A percentile compares a stretch with the other conserved stretches of the same genome.
Evolutionary conservation across 345 rosid genomes (phyloP).

Genomic region (Citrus cavaleriei): DNA sequence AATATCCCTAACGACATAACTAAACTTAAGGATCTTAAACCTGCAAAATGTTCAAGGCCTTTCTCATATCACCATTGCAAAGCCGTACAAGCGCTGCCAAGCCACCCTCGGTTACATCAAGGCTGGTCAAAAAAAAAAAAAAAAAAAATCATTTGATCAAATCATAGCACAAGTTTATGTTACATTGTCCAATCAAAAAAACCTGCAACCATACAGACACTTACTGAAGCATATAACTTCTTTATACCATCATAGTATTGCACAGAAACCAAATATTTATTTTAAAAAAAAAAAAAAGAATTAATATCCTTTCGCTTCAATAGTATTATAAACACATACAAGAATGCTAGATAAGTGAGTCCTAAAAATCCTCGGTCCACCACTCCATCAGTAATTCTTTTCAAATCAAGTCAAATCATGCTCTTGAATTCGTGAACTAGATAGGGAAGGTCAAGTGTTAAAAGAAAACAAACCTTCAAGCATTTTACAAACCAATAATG

Average conservation of each 20-base stretch:
- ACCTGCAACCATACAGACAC: background rate
- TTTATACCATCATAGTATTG: background rate
- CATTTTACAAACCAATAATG: background rate
- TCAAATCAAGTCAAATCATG: background rate
- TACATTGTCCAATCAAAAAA: background rate
- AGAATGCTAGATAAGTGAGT: no score
- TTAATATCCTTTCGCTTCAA: background rate
- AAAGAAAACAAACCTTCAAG: background rate
- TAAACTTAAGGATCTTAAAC: constrained; percentile 31
- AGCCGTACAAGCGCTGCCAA: constrained; percentile 79
- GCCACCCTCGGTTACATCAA: constrained; percentile 75
- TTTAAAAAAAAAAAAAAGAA: background rate
- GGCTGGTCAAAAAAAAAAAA: constrained; percentile 38
- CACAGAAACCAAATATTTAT: background rate
- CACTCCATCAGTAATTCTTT: background rate
- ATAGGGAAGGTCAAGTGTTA: background rate
- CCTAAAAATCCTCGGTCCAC: background rate
- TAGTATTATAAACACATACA: background rate
- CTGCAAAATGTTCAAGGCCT: constrained; percentile 96
- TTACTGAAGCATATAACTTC: background rate
- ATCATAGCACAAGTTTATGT: background rate
- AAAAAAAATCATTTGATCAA: background rate
- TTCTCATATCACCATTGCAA: constrained; percentile 98
- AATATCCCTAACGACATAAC: background rate
- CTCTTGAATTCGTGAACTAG: background rate